phyloP scores from a whole-genome alignment of 176 grass and related monocot genomes.

The Avena eriantha region DNA sequence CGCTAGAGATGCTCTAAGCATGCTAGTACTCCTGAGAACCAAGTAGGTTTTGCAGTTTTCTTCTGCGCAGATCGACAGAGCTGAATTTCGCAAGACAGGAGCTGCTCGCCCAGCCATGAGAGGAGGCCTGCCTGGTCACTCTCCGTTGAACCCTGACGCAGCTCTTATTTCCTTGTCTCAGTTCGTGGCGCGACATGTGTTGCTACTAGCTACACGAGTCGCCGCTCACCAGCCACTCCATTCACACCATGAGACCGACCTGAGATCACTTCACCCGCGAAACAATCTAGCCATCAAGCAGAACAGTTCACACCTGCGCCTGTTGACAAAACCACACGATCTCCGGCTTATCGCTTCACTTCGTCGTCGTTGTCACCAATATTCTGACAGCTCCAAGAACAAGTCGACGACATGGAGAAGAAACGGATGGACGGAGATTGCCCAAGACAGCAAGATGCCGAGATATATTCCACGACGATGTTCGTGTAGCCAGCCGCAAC shows the following conservation, averaged over 20 bases:
- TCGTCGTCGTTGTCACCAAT: not conserved
- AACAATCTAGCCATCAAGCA: not conserved
- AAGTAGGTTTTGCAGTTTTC: not conserved
- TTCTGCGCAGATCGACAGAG: not conserved
- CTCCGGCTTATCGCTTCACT: not conserved
- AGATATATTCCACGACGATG: not conserved
- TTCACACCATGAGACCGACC: not conserved
- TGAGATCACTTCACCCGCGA: not conserved
- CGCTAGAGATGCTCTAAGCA: too few species aligned
- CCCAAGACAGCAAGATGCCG: not conserved
- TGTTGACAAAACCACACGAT: not conserved
- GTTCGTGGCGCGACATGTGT: not conserved
- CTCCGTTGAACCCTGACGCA: too few species aligned
- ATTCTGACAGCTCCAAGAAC: not conserved
- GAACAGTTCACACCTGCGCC: not conserved
- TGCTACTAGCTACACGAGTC: not conserved
- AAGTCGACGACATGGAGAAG: constrained; percentile 9
- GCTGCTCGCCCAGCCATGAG: not conserved
- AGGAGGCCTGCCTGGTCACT: not conserved
- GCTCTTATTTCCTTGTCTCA: not conserved
- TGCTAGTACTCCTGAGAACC: not conserved
- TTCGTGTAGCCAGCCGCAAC: constrained; percentile 20
- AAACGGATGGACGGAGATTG: constrained; percentile 22
- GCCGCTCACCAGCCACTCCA: not conserved
- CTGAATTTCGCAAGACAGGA: not conserved